Base-by-base conservation (phyloP, 345 rosid species). In the Bretschneidera sinensis region DNA sequence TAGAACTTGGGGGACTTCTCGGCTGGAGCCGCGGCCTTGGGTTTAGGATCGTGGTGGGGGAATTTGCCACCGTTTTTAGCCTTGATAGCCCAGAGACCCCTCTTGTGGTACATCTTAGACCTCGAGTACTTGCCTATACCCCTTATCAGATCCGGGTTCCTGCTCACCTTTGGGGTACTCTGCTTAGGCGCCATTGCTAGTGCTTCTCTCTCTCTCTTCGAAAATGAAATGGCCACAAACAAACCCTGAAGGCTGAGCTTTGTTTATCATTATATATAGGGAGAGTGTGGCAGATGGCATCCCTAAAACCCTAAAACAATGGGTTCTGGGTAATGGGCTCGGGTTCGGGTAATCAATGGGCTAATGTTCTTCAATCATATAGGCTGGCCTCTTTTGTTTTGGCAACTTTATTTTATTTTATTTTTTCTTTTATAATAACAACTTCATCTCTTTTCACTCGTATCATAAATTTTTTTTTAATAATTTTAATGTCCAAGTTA, bases 11-110 rank as follows among this genome's bases (percentile, higher is more conserved):
- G 80, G 0, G 74, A 67, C 66, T 78, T 83, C 71, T 75, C 85
- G n/a, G 78, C 73, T 1, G 80, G 71, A 31, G 84, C 50, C 9
- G 74, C 58, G 0, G 72, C 61, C 60, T 77, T 83, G 0, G 87
- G 80, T 25, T 74, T 69, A 4, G 87, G 74, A 57, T 80, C 83
- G 71, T 86, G 89, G 63, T 67, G 85, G 17, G 94, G 89, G 47
- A 81, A 75, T n/a, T 52, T 77, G 73, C 89, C 87, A 52, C 94
- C 94, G 45, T 84, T 68, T 63, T 83, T 83, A 33, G 87, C 89
- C 78, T 84, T 84, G 63, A 83, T 81, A 0, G 92, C 92, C 92
- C 87, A 86, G 22, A 83, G 67, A 20, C 92, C 92, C 51, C 82
- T 70, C 82, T 83, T 86, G 70, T 81, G 92, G 70, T 83, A 86